Conservation (phyloP, 257 asterid genomes). For the Misopates orontium region DNA sequence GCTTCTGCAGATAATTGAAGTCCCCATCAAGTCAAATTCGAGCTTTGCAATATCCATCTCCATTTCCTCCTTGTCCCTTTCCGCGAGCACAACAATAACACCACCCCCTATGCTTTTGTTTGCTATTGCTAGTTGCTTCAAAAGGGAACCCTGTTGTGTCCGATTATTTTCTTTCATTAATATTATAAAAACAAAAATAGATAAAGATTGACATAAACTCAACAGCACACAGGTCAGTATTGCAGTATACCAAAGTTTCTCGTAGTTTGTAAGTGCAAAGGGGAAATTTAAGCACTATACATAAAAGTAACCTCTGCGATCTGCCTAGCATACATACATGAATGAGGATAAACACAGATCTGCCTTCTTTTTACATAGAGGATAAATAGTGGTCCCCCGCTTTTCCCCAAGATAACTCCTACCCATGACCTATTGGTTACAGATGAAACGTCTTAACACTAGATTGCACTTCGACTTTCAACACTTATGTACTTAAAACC, state of each 20-base stretch:
- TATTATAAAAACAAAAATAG: background rate
- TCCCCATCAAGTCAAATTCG: conserved; percentile 93
- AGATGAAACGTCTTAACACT: too few species aligned
- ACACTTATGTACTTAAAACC: too few species aligned
- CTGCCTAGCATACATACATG: background rate
- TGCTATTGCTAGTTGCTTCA: conserved; percentile 95
- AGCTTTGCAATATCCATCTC: conserved; percentile 91
- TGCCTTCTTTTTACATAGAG: too few species aligned
- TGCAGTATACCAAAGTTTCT: conserved; percentile 4
- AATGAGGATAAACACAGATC: background rate
- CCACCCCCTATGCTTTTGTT: conserved; percentile 98
- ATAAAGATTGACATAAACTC: background rate
- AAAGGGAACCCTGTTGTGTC: conserved; percentile 79
- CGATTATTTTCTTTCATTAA: conserved; percentile 20
- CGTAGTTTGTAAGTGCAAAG: conserved; percentile 14
- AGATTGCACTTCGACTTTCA: too few species aligned
- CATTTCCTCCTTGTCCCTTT: conserved; percentile 99
- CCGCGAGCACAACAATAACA: conserved; percentile 93
- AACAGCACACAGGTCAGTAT: conserved; percentile 16
- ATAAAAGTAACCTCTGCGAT: background rate
- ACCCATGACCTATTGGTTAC: too few species aligned
- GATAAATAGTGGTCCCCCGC: too few species aligned
- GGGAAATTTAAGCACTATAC: conserved; percentile 10
- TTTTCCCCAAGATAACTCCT: too few species aligned
- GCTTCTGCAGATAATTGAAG: conserved; percentile 93